phyloP scores from a whole-genome alignment of 179 eudicot genomes.

The Heliamphora pulchella region DNA sequence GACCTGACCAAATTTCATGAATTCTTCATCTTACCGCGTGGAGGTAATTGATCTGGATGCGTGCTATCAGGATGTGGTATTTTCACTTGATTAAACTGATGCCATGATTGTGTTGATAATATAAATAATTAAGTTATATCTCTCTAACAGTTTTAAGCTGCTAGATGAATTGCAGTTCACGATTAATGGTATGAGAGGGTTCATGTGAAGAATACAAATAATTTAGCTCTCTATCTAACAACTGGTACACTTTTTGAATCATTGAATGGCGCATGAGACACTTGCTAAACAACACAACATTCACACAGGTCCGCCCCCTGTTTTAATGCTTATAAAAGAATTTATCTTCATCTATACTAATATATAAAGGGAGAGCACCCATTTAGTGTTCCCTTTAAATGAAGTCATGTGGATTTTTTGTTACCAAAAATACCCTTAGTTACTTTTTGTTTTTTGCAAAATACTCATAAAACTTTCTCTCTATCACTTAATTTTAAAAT shows the following conservation, averaged over 20 bases:
- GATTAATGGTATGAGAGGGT: too few relatives aligned
- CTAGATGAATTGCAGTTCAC: too few relatives aligned
- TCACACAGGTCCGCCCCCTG: background rate
- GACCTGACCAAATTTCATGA: background rate
- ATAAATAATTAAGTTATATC: background rate
- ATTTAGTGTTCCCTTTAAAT: too few relatives aligned
- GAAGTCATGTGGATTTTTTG: too few relatives aligned
- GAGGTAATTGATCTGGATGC: background rate
- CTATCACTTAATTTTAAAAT: too few relatives aligned
- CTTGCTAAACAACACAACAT: background rate
- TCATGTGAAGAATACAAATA: too few relatives aligned
- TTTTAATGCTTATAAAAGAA: background rate
- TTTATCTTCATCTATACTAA: too few relatives aligned
- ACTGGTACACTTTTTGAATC: background rate
- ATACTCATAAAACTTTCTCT: too few relatives aligned
- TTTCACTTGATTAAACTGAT: background rate
- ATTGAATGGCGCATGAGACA: background rate
- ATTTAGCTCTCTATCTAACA: background rate
- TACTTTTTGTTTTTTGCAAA: too few relatives aligned
- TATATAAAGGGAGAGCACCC: too few relatives aligned
- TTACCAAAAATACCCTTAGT: too few relatives aligned
- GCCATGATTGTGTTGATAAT: background rate
- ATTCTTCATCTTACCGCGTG: background rate
- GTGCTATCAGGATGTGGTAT: background rate
- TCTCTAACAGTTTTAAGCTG: background rate